Evolutionary conservation across 192 early-diverging fungal genomes (phyloP), one percentile per base, ranked within the genome.

Genomic region (Dissophora globulifera): DNA sequence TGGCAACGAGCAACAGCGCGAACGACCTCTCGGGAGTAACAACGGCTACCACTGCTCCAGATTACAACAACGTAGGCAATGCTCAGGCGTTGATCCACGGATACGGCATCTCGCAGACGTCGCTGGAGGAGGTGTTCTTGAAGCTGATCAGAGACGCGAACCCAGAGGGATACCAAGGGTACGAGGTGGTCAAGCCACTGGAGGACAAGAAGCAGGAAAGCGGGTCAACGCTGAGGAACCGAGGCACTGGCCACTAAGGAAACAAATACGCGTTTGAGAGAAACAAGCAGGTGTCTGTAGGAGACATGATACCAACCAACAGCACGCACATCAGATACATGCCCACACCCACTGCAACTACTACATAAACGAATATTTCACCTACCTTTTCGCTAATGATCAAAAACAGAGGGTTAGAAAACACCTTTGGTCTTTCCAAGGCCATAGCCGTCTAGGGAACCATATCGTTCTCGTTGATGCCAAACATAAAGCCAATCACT

Each of bases 91-190:
- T 71, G 58, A 54, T 71, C 15, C 60, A 62, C 50, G 69, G 69
- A 19, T 92, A 88, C 82, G 89, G 89, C 19, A 85, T 92, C 41
- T 82, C 81, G 16, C 86, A 90, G 67, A 89, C 89, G 11, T 85
- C 85, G 5, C 67, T 92, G 27, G 90, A 92, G 71, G 89, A 92
- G 32, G 88, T 89, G n/a, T 92, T 92, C 51, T 81, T 92, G 79
- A 78, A 70, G 51, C 41, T 83, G 30, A 82, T 83, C 53, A 50
- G 81, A 38, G 82, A 80, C 23, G 79, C 78, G 2, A 83, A 83
- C 33, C 78, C 78, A 7, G 58, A 66, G 22, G 82, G 81, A 48
- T 83, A 83, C 22, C 62, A 63, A 20, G 81, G 81, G 1, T 83
- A 83, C 19, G 81, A 83, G 25, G 47, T 58, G 2, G 26, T 48